Base-by-base conservation (phyloP, 345 rosid genomes). In the Odontarrhena argentea region DNA sequence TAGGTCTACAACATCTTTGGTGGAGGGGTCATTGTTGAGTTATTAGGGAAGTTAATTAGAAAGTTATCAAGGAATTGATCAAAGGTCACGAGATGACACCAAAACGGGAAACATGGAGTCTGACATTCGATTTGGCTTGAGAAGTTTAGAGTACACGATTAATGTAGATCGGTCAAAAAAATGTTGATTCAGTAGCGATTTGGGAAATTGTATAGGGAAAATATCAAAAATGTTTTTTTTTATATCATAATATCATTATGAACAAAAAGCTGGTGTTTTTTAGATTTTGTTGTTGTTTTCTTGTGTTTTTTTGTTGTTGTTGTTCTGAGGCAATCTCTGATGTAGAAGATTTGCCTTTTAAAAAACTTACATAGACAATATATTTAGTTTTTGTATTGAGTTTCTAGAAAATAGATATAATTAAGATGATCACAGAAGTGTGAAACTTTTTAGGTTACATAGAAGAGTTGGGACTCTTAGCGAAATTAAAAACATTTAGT, bases 401-500 rank as follows among this genome's bases (percentile, higher is more conserved):
- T 7, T 34, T 38, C 6, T 56, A 8, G 22, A 3, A 12, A 59
- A 6, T 3, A 52, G 26, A 45, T 9, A 63, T 38, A 15, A 18
- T 18, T 18, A 37, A 9, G 37, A 59, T 24, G 26, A 70, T 15
- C 56, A 63, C 9, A 43, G 50, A 58, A 48, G 25, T 52, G 42
- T 35, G 15, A 52, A 51, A 35, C 15, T 44, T 40, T 40, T 37
- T 43, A 11, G 15, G 55, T 65, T 58, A 59, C 50, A 45, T 0
- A 66, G 7, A 10, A 44, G 40, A 66, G 67, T 66, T 66, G 45
- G 35, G 38, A 36, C 13, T 26, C 43, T 52, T 46, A 44, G 58
- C 60, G n/a, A 73, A 59, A 66, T 14, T 44, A 73, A 73, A 45
- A 36, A 48, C 57, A 61, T 28, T 45, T 62, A 61, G 51, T 46